Base-by-base conservation (phyloP, 202 grass and related monocot genomes). In the Zoysia matrella region DNA sequence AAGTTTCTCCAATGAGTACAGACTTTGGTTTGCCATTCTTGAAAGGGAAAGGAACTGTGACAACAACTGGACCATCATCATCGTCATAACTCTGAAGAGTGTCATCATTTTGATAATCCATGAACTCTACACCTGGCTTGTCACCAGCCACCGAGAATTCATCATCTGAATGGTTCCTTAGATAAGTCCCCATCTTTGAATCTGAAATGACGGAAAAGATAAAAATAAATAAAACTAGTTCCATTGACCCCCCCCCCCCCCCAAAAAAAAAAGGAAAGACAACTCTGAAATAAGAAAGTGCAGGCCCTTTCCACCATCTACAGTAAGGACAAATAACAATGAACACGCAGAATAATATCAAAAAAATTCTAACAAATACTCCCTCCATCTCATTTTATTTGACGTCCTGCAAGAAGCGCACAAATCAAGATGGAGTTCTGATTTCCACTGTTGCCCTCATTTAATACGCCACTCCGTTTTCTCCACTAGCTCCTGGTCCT, bases 81-180 rank as follows among this genome's bases (percentile, higher is more conserved):
- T 66, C 58, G 46, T 83, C 73, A 83, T 90, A 98, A 88, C 83
- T 79, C 42, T 90, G 80, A 61, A 91, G 36, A 42, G 90, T 83
- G 71, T 69, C 75, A 58, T 98, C 92, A 40, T 92, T 88, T 57
- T 98, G 90, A 39, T 78, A 98, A 79, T 98, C 95, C 65, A 98
- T 84, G 79, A 98, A 98, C 39, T 84, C 95, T 56, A 95, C 88
- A 67, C 93, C 95, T 53, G 92, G 88, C 65, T 93, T 98, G 45
- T 98, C 95, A 6, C 90, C 84, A 51, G 94, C 79, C 67, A 83
- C 81, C 11, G 95, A 94, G 84, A 69, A 82, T 73, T 89, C 90
- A 42, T 98, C 92, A 52, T 94, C 90, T 67, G 87, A 89, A 82
- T 85, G 49, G 60, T 82, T 71, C 77, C 76, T 58, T 7, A 22